phyloP scores from a whole-genome alignment of 2,329 filamentous ascomycete species.

The Colletotrichum eleusines region DNA sequence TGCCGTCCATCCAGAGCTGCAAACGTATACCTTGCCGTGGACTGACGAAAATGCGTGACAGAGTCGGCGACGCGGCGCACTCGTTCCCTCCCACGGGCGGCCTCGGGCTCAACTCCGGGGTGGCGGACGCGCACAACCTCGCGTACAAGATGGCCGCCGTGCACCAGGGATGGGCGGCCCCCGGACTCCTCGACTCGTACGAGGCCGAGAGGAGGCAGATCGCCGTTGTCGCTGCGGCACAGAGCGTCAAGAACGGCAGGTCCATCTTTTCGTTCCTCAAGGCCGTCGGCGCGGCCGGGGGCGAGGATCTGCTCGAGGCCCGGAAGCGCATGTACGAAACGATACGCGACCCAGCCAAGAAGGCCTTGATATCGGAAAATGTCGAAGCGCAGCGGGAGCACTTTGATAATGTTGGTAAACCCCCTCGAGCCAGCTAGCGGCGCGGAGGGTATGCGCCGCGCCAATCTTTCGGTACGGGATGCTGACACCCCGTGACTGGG shows the following conservation, averaged over 20 bases:
- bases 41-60: constrained; percentile 7
- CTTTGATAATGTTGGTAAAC: constrained; percentile 52
- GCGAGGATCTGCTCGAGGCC: constrained; percentile 46
- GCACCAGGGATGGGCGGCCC: constrained; percentile 48
- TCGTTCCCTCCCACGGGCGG: constrained; percentile 51
- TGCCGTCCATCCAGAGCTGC: background rate
- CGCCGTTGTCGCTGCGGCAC: constrained; percentile 54
- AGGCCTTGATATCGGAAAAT: constrained; percentile 47
- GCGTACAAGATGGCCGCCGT: constrained; percentile 54
- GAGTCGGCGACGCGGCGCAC: constrained; percentile 51
- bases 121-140: constrained; percentile 50
- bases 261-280: constrained; percentile 57
- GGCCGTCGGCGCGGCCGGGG: constrained; percentile 51
- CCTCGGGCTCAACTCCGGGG: constrained; percentile 49
- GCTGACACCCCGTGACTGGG: background rate
- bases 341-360: constrained; percentile 48
- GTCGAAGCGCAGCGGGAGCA: constrained; percentile 56
- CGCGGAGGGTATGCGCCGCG: background rate
- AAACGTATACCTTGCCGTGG: background rate
- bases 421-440: too few species aligned
- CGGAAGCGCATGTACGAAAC: constrained; percentile 48
- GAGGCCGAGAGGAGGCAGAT: constrained; percentile 53
- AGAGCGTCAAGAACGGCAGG: constrained; percentile 59
- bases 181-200: constrained; percentile 52
- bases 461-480: background rate